These are phyloP conservation scores for Xanthoparmelia taractica DNA, from an alignment of 495 filamentous ascomycete genomes.

Conservation along the genomic window DNA sequence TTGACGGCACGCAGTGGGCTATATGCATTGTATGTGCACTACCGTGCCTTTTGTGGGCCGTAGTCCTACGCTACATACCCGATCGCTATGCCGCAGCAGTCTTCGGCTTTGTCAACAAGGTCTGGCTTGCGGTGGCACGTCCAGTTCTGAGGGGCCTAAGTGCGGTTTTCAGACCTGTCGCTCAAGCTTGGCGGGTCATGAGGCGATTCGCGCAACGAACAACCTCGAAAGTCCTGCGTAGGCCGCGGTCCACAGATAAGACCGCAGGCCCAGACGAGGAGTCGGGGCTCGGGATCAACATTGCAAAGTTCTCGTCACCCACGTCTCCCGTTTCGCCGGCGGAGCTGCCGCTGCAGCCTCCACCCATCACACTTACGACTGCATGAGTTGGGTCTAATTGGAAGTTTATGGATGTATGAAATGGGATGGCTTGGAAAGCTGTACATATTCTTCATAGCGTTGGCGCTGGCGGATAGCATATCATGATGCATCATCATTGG, in stretches of 20 bases:
- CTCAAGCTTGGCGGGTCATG: constrained; percentile 5
- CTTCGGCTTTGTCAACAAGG: constrained; percentile 27
- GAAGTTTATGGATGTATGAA: constrained; percentile 4
- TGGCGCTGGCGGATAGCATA: constrained; percentile 13
- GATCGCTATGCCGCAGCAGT: constrained; percentile 46
- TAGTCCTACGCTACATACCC: constrained; percentile 60
- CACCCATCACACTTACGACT: constrained; percentile 27
- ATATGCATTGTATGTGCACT: constrained; percentile 64
- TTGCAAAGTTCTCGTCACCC: constrained; percentile 5
- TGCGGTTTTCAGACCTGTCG: constrained; percentile 19
- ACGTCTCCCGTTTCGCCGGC: constrained; percentile 10
- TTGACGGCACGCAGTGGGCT: constrained; percentile 65
- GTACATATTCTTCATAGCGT: constrained; percentile 19
- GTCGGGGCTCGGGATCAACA: constrained; percentile 6
- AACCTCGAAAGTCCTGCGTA: constrained; percentile 7
- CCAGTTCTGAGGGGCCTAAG: constrained; percentile 18
- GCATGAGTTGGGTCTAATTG: not conserved
- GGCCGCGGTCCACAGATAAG: not conserved
- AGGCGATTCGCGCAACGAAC: constrained; percentile 23
- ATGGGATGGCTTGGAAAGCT: not conserved
- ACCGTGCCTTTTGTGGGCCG: constrained; percentile 66
- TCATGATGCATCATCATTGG: not conserved
- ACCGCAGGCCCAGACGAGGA: constrained; percentile 16
- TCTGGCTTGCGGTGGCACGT: constrained; percentile 21
- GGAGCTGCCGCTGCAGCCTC: constrained; percentile 20